These are phyloP conservation scores for Epithele typhae DNA, from an alignment of 768 basidiomycete species.

Conservation along the genomic window DNA sequence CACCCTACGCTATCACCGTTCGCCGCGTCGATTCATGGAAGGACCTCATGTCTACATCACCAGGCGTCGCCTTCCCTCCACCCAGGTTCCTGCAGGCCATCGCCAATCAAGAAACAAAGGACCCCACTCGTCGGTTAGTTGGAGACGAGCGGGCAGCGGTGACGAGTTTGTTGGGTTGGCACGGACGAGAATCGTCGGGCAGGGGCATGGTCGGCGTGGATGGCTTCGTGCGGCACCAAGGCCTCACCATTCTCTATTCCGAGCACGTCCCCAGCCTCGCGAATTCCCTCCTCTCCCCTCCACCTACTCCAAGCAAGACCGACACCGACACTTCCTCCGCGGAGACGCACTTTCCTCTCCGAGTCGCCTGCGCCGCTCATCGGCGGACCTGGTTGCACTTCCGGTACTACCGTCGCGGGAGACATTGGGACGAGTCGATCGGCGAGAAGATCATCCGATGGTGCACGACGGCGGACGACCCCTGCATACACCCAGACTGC, in stretches of 20 bases:
- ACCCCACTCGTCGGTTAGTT: slow-evolving; percentile 36
- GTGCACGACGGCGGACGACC: slow-evolving; percentile 26
- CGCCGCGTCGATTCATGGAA: slow-evolving; percentile 36
- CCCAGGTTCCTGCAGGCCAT: slow-evolving; percentile 48
- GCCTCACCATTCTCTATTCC: slow-evolving; percentile 47
- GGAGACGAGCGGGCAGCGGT: slow-evolving; percentile 58
- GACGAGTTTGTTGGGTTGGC: slow-evolving; percentile 57
- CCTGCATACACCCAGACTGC: slow-evolving; percentile 33
- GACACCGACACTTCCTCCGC: slow-evolving; percentile 10
- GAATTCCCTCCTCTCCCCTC: slow-evolving; percentile 10
- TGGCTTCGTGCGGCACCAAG: slow-evolving; percentile 59
- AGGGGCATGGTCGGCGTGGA: slow-evolving; percentile 43
- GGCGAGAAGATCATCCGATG: slow-evolving; percentile 40
- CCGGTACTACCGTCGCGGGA: slow-evolving; percentile 39
- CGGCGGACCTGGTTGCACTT: slow-evolving; percentile 46
- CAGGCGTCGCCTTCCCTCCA: slow-evolving; percentile 42
- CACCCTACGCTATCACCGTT: slow-evolving; percentile 36
- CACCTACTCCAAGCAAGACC: slow-evolving; percentile 12
- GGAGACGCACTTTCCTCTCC: slow-evolving; percentile 11
- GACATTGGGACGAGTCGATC: slow-evolving; percentile 28
- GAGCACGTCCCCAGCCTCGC: slow-evolving; percentile 28
- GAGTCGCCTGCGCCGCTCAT: slow-evolving; percentile 37
- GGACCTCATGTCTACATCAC: slow-evolving; percentile 48
- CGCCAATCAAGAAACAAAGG: slow-evolving; percentile 43
- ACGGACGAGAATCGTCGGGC: slow-evolving; percentile 33